Evolutionary conservation across 768 basidiomycete species (phyloP).

Genomic region (Russula virescens): DNA sequence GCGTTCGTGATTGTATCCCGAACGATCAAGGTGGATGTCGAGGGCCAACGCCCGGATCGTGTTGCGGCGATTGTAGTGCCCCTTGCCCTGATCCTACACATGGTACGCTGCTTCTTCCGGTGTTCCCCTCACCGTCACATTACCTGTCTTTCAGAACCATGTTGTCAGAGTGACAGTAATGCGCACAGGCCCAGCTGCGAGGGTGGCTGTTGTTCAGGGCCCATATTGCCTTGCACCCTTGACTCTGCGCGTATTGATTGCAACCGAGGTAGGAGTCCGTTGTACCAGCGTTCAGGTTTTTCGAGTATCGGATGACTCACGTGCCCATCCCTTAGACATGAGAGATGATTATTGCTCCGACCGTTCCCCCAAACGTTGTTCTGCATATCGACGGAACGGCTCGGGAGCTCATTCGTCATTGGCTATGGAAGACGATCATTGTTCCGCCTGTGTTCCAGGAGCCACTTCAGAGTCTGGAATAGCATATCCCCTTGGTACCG

Average conservation of each 20-base stretch:
- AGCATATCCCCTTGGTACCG: not conserved
- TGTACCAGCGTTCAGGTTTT: not conserved
- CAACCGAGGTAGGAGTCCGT: not conserved
- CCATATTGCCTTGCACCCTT: not conserved
- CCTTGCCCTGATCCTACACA: not conserved
- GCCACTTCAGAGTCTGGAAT: not conserved
- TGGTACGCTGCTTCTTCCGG: not conserved
- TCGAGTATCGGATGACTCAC: no score
- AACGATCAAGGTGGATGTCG: conserved; percentile 16
- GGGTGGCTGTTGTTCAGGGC: not conserved
- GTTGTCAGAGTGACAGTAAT: not conserved
- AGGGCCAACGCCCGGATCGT: not conserved
- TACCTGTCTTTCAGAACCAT: not conserved
- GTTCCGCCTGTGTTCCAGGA: not conserved
- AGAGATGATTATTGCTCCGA: not conserved
- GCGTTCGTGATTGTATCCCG: conserved; percentile 12
- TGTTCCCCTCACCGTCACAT: not conserved
- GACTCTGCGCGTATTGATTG: not conserved
- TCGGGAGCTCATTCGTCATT: no score
- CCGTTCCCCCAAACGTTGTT: not conserved
- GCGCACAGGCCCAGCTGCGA: not conserved
- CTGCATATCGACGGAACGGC: not conserved
- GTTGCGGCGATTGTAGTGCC: not conserved
- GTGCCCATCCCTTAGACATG: not conserved
- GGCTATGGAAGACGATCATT: not conserved